A percentile compares a stretch with the other conserved stretches of the same genome.
Evolutionary conservation across 2,329 filamentous ascomycete species (phyloP).

Genomic region (Cladosporium phlei): DNA sequence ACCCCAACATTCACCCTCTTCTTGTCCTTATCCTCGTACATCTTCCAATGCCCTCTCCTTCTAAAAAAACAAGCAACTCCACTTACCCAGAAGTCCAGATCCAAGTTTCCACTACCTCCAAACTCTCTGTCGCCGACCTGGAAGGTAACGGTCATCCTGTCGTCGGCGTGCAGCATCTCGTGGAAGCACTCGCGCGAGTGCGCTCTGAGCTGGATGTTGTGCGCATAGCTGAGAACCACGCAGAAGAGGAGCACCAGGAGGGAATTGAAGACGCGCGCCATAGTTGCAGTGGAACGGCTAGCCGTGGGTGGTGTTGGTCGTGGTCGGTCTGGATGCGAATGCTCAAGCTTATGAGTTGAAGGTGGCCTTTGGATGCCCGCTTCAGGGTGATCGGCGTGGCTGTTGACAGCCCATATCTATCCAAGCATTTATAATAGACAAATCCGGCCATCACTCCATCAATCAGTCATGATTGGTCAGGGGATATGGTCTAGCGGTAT

Average conservation of each 20-base stretch:
- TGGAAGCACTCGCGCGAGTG: slow-evolving; percentile 98
- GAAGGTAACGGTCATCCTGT: slow-evolving; percentile 98
- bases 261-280: slow-evolving; percentile 33
- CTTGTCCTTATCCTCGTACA: neutral
- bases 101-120: slow-evolving; percentile 86
- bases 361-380: slow-evolving; percentile 9
- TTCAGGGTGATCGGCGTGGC: too few species aligned
- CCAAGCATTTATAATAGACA: too few species aligned
- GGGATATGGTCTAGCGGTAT: slow-evolving; percentile 1
- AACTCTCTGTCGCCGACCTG: slow-evolving; percentile 97
- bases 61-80: neutral
- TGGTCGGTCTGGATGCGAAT: neutral
- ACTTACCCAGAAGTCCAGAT: slow-evolving; percentile 96
- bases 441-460: too few species aligned
- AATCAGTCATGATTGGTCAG: neutral
- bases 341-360: slow-evolving; percentile 8
- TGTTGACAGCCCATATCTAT: too few species aligned
- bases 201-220: slow-evolving; percentile 93
- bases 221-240: slow-evolving; percentile 64
- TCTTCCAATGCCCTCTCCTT: neutral
- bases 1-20: neutral
- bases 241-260: slow-evolving; percentile 50
- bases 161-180: slow-evolving; percentile 84
- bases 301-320: neutral
- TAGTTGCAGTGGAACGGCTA: slow-evolving; percentile 16